Evolutionary conservation across 306 rosid genomes (phyloP).

Genomic region (Vigna hirtella): DNA sequence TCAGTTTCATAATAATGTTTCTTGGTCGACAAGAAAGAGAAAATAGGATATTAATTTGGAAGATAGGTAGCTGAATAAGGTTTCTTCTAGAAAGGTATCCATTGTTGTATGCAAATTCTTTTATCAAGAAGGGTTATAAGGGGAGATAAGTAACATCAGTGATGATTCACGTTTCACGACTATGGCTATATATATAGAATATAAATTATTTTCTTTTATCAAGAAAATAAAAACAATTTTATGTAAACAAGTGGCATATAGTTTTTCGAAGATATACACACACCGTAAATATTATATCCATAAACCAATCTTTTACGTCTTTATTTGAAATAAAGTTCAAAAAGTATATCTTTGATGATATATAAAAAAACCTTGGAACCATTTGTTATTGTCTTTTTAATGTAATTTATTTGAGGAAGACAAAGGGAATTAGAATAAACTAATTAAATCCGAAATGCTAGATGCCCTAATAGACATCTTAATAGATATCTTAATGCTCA

Average conservation of each 20-base stretch:
- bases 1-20: no score
- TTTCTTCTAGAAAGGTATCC: no score
- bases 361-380: constrained; percentile 33
- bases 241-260: not conserved
- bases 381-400: constrained; percentile 31
- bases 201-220: no score
- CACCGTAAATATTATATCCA: constrained; percentile 37
- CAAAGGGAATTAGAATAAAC: constrained; percentile 45
- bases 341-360: constrained; percentile 27
- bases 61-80: no score
- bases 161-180: no score
- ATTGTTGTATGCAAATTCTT: no score
- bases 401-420: constrained; percentile 10
- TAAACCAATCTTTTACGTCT: not conserved
- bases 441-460: constrained; percentile 48
- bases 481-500: constrained; percentile 39
- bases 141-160: no score
- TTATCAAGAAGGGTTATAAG: no score
- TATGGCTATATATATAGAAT: no score
- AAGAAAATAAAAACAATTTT: no score
- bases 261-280: not conserved
- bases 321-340: not conserved
- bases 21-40: no score
- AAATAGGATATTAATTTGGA: no score
- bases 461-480: constrained; percentile 38